phyloP scores from a whole-genome alignment of 352 stramenopile genomes.

The Thalassiosira livingstoniorum region DNA sequence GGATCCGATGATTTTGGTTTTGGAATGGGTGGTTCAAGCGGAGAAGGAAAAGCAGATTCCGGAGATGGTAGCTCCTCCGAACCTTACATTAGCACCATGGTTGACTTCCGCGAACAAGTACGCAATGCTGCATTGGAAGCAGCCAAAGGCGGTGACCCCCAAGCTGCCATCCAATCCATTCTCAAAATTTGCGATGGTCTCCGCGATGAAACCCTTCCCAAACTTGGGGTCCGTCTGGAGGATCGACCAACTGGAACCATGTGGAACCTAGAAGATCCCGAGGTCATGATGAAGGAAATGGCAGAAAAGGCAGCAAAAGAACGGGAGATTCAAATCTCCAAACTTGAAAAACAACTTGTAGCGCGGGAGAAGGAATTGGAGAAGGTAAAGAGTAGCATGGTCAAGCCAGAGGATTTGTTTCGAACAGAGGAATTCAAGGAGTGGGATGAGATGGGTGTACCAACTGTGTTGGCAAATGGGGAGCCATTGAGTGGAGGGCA shows the following conservation, averaged over 20 bases:
- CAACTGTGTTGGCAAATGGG: slow-evolving; percentile 59
- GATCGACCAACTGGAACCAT: slow-evolving; percentile 76
- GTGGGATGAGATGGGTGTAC: slow-evolving; percentile 65
- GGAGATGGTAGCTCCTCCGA: slow-evolving; percentile 48
- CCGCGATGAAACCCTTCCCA: slow-evolving; percentile 78
- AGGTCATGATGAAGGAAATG: slow-evolving; percentile 76
- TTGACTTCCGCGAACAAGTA: slow-evolving; percentile 82
- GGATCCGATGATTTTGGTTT: slow-evolving; percentile 83
- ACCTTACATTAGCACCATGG: slow-evolving; percentile 79
- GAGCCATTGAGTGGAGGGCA: slow-evolving; percentile 59
- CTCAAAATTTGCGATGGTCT: slow-evolving; percentile 84
- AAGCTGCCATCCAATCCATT: slow-evolving; percentile 63
- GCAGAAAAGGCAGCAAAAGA: slow-evolving; percentile 74
- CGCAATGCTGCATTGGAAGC: slow-evolving; percentile 68
- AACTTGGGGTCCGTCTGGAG: slow-evolving; percentile 85
- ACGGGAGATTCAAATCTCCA: slow-evolving; percentile 61
- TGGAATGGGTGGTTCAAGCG: slow-evolving; percentile 72
- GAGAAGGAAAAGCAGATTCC: slow-evolving; percentile 53
- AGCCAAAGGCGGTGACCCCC: slow-evolving; percentile 67
- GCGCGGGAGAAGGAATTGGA: slow-evolving; percentile 66
- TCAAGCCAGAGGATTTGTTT: slow-evolving; percentile 65
- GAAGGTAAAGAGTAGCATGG: slow-evolving; percentile 66
- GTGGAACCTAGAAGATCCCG: slow-evolving; percentile 84
- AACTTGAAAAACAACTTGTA: slow-evolving; percentile 65
- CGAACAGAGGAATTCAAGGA: slow-evolving; percentile 73